Evolutionary conservation across 345 rosid genomes (phyloP).

Genomic region (Balakata baccata): DNA sequence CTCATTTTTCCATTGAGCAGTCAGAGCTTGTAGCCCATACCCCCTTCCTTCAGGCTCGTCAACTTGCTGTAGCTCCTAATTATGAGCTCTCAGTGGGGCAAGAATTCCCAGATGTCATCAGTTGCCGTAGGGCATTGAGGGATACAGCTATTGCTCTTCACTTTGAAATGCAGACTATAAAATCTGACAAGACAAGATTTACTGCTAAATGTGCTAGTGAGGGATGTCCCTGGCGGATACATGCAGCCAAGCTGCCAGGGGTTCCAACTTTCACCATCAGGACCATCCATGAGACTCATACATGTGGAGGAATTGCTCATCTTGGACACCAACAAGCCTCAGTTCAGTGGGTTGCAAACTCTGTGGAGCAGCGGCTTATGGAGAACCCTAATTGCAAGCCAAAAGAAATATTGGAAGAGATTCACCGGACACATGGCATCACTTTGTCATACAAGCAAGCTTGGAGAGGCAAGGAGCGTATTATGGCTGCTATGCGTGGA

Average conservation of each 20-base stretch:
- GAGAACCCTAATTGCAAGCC: constrained; percentile 97
- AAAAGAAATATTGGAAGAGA: constrained; percentile 96
- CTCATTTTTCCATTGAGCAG: constrained; percentile 30
- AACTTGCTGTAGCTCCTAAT: constrained; percentile 40
- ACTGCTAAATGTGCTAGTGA: constrained; percentile 98
- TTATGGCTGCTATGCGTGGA: constrained; percentile 98
- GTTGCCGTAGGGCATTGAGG: constrained; percentile 91
- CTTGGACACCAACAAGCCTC: constrained; percentile 99
- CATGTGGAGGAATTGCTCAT: constrained; percentile 91
- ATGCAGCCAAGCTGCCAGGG: constrained; percentile 96
- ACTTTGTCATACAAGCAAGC: constrained; percentile 97
- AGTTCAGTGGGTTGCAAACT: constrained; percentile 95
- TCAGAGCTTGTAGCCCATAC: constrained; percentile 44
- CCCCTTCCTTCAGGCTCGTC: constrained; percentile 70
- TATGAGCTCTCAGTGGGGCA: constrained; percentile 83
- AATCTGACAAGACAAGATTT: constrained; percentile 97
- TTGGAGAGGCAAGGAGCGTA: constrained; percentile 98
- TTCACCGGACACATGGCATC: constrained; percentile 89
- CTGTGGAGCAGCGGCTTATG: constrained; percentile 84
- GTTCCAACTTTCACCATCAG: constrained; percentile 95
- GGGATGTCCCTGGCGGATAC: constrained; percentile 98
- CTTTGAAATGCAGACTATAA: constrained; percentile 95
- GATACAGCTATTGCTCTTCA: constrained; percentile 97
- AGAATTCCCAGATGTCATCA: constrained; percentile 94
- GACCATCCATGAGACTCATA: constrained; percentile 78